These are phyloP conservation scores for Grosmannia clavigera DNA, from an alignment of 2,329 filamentous ascomycete genomes.

Conservation along the genomic window DNA sequence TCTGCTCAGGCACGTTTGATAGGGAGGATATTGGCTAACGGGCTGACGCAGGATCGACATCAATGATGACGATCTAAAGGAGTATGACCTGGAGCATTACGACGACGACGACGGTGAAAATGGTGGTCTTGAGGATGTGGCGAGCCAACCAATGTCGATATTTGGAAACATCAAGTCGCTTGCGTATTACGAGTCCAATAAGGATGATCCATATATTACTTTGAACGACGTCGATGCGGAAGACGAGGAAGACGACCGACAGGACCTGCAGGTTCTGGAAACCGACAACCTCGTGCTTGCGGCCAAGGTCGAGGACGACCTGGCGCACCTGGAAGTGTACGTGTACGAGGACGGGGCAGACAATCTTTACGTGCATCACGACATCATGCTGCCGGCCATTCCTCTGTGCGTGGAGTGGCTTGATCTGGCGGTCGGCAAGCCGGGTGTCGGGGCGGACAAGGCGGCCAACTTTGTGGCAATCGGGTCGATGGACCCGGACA, in stretches of 20 bases:
- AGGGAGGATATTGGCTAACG: neutral
- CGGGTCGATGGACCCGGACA: constrained; percentile 95
- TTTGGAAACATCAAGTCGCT: constrained; percentile 92
- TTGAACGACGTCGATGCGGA: constrained; percentile 54
- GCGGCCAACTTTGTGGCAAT: constrained; percentile 87
- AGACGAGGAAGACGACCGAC: constrained; percentile 73
- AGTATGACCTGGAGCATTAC: constrained; percentile 94
- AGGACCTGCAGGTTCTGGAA: constrained; percentile 84
- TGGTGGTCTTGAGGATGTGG: constrained; percentile 36
- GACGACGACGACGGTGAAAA: constrained; percentile 66
- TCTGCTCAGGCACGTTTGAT: neutral
- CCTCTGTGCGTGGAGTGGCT: constrained; percentile 94
- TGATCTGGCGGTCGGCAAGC: constrained; percentile 75
- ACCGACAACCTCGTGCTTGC: constrained; percentile 89
- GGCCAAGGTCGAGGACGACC: constrained; percentile 91
- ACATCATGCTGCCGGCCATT: constrained; percentile 97
- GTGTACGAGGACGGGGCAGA: constrained; percentile 93
- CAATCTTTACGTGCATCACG: constrained; percentile 98
- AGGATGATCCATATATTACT: constrained; percentile 94
- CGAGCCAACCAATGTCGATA: constrained; percentile 62
- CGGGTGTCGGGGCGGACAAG: constrained; percentile 45
- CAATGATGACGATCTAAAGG: constrained; percentile 79
- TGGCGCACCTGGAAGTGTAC: constrained; percentile 92
- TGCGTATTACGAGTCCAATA: constrained; percentile 86
- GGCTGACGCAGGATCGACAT: constrained; percentile 30